Percentiles rank a stretch among this genome's conserved stretches.
Conservation (phyloP, 129 eudicot genomes). For the Escallonia rubra region DNA sequence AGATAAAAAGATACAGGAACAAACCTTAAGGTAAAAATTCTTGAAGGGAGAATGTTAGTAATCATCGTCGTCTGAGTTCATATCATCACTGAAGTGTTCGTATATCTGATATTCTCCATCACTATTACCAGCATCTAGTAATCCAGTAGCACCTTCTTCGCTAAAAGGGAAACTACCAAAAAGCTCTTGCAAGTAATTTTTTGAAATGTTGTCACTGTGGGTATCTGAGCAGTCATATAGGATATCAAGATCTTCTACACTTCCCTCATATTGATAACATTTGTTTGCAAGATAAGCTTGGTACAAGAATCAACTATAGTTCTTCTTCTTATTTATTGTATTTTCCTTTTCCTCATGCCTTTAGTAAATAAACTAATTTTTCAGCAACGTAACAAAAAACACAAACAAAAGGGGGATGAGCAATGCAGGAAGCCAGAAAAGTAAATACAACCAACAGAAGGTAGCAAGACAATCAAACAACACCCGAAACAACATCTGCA, state of each 20-base stretch:
- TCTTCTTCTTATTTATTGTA: neutral
- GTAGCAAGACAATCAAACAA: no score
- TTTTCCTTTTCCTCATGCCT: neutral
- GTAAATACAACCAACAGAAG: no score
- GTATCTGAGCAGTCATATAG: constrained; percentile 45
- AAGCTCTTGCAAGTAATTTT: constrained; percentile 74
- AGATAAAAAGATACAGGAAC: neutral
- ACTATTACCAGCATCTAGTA: constrained; percentile 40
- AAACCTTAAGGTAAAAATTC: neutral
- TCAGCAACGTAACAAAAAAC: neutral
- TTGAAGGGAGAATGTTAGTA: constrained; percentile 14
- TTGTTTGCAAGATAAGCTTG: neutral
- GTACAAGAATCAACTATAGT: neutral
- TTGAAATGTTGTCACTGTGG: constrained; percentile 59
- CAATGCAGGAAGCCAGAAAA: neutral
- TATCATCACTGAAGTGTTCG: constrained; percentile 62
- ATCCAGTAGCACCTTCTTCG: constrained; percentile 33
- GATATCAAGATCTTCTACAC: constrained; percentile 12
- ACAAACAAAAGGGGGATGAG: neutral
- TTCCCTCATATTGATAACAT: neutral
- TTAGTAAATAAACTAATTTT: neutral
- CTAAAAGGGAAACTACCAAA: constrained; percentile 67
- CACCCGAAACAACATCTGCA: no score
- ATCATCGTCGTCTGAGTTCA: constrained; percentile 47
- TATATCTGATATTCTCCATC: constrained; percentile 71